phyloP scores from a whole-genome alignment of 148 eudicot genomes.

The Fagopyrum tataricum region DNA sequence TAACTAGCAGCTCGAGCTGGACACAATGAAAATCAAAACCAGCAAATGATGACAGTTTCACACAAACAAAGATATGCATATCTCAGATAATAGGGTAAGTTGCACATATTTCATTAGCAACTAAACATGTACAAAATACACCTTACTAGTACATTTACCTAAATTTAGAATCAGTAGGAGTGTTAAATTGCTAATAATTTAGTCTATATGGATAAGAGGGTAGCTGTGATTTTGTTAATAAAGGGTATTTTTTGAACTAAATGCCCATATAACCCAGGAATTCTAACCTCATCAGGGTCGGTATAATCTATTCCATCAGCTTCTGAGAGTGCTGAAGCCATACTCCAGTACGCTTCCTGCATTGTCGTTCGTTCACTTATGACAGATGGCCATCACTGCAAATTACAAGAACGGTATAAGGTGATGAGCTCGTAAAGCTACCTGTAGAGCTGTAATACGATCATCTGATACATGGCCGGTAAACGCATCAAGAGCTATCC shows the following conservation, averaged over 20 bases:
- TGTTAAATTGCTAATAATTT: no score
- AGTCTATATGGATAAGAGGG: no score
- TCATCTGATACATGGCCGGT: slow-evolving; percentile 70
- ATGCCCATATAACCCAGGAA: background rate
- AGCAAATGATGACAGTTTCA: background rate
- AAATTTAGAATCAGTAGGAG: no score
- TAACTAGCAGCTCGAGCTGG: slow-evolving; percentile 91
- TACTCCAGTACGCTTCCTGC: slow-evolving; percentile 88
- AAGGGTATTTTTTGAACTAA: no score
- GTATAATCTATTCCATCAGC: slow-evolving; percentile 96
- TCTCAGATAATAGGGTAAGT: background rate
- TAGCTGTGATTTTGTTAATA: no score
- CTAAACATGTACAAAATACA: no score
- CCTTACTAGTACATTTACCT: no score
- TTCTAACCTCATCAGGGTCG: slow-evolving; percentile 85
- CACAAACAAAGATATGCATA: background rate
- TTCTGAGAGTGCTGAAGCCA: slow-evolving; percentile 91
- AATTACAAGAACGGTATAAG: background rate
- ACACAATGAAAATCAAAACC: slow-evolving; percentile 17
- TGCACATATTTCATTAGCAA: no score
- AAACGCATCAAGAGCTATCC: slow-evolving; percentile 62
- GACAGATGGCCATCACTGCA: background rate
- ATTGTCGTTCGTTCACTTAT: background rate
- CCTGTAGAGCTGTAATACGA: slow-evolving; percentile 80
- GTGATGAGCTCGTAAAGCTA: slow-evolving; percentile 12